Conservation (phyloP, 371 early-diverging fungal species). For the Syncephalastrum racemosum region DNA sequence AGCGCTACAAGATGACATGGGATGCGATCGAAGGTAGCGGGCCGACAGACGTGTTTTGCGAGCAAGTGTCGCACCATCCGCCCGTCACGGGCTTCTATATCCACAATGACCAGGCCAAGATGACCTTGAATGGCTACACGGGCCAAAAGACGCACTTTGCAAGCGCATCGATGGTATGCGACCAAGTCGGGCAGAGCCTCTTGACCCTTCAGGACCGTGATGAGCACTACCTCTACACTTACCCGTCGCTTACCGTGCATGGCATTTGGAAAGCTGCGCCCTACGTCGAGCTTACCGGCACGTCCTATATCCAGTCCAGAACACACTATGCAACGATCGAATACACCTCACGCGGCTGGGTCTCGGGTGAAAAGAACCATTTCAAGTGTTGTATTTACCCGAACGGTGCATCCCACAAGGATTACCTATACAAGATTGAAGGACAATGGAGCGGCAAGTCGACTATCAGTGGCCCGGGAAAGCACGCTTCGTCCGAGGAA, state of each 20-base stretch:
- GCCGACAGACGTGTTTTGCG: conserved; percentile 58
- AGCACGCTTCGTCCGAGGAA: conserved; percentile 32
- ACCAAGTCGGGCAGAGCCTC: conserved; percentile 37
- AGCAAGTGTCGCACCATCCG: conserved; percentile 78
- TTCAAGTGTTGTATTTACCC: conserved; percentile 57
- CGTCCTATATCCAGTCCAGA: conserved; percentile 59
- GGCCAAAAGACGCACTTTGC: conserved; percentile 44
- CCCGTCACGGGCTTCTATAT: conserved; percentile 65
- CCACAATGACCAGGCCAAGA: conserved; percentile 60
- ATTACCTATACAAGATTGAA: conserved; percentile 56
- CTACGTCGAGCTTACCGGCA: conserved; percentile 70
- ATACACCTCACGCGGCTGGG: conserved; percentile 71
- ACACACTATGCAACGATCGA: conserved; percentile 61
- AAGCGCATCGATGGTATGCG: conserved; percentile 32
- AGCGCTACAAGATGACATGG: conserved; percentile 70
- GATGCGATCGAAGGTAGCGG: conserved; percentile 61
- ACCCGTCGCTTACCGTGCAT: conserved; percentile 42
- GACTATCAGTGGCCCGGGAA: conserved; percentile 41
- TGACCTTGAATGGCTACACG: conserved; percentile 69
- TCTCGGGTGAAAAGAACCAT: conserved; percentile 71
- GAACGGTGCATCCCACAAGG: conserved; percentile 23
- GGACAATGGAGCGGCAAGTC: conserved; percentile 68
- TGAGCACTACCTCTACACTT: conserved; percentile 34
- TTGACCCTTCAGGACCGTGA: conserved; percentile 20
- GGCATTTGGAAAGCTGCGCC: conserved; percentile 56